These are phyloP conservation scores for Paramyrothecium roridum DNA, from an alignment of 2,329 filamentous ascomycete genomes.

Conservation along the genomic window DNA sequence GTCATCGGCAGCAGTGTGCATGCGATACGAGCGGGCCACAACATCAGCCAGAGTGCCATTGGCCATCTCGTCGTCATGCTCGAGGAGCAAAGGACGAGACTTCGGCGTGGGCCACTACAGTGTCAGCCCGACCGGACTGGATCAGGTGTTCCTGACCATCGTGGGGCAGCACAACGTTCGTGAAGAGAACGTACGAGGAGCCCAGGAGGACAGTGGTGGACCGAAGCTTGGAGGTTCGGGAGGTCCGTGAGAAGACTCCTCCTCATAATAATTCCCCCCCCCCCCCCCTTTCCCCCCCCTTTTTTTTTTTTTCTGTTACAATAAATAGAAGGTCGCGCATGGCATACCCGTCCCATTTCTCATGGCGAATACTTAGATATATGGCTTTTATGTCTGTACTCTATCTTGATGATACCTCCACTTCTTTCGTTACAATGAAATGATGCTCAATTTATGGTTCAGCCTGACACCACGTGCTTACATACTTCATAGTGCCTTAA, in stretches of 20 bases:
- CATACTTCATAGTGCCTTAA: too few relatives aligned
- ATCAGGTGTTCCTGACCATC: conserved; percentile 87
- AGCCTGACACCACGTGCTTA: too few relatives aligned
- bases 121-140: conserved; percentile 80
- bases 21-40: too few relatives aligned
- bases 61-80: conserved; percentile 68
- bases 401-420: not conserved
- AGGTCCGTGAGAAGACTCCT: too few relatives aligned
- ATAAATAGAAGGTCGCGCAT: too few relatives aligned
- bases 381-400: not conserved
- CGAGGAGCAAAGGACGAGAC: conserved; percentile 64
- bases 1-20: too few relatives aligned
- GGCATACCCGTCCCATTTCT: not conserved
- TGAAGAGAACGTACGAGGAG: conserved; percentile 62
- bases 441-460: too few relatives aligned
- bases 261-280: not conserved
- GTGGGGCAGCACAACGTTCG: conserved; percentile 75
- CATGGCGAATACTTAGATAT: not conserved
- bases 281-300: not conserved
- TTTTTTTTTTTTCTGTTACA: not conserved
- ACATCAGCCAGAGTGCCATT: conserved; percentile 49
- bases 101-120: conserved; percentile 83
- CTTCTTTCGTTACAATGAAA: not conserved
- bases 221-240: not conserved
- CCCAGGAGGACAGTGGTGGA: conserved; percentile 18